phyloP scores from a whole-genome alignment of 2,329 filamentous ascomycete genomes.

The Fusarium longipes region DNA sequence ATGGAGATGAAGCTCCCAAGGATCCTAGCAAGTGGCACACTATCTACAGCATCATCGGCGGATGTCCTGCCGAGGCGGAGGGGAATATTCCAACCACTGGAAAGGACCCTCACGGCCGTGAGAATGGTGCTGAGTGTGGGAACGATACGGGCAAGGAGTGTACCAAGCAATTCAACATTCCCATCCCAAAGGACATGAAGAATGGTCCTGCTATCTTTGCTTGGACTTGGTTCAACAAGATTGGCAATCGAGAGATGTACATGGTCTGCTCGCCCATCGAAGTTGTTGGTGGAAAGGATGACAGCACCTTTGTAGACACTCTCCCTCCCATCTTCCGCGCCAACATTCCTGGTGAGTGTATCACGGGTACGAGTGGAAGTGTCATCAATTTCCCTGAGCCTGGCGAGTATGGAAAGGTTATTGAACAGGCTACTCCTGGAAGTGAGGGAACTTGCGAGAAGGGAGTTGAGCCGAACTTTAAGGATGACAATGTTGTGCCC shows the following conservation, averaged over 20 bases:
- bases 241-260: constrained; percentile 86
- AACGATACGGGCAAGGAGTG: constrained; percentile 43
- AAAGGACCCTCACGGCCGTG: constrained; percentile 35
- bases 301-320: constrained; percentile 32
- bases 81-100: constrained; percentile 28
- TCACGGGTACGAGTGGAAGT: constrained; percentile 29
- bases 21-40: constrained; percentile 38
- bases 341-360: constrained; percentile 45
- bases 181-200: constrained; percentile 45
- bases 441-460: constrained; percentile 33
- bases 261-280: constrained; percentile 83
- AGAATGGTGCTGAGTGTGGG: constrained; percentile 38
- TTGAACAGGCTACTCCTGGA: constrained; percentile 22
- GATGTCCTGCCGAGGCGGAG: constrained; percentile 41
- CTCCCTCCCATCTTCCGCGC: constrained; percentile 41
- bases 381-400: constrained; percentile 44
- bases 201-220: constrained; percentile 71
- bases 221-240: constrained; percentile 83
- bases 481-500: constrained; percentile 18
- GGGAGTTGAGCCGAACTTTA: constrained; percentile 37
- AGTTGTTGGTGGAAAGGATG: constrained; percentile 58
- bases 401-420: constrained; percentile 39
- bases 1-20: constrained; percentile 36
- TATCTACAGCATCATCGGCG: constrained; percentile 45
- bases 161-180: constrained; percentile 40